Evolutionary conservation across 441 rosid genomes (phyloP), one percentile per base, ranked within the genome.

Genomic region (Gossypium lobatum): DNA sequence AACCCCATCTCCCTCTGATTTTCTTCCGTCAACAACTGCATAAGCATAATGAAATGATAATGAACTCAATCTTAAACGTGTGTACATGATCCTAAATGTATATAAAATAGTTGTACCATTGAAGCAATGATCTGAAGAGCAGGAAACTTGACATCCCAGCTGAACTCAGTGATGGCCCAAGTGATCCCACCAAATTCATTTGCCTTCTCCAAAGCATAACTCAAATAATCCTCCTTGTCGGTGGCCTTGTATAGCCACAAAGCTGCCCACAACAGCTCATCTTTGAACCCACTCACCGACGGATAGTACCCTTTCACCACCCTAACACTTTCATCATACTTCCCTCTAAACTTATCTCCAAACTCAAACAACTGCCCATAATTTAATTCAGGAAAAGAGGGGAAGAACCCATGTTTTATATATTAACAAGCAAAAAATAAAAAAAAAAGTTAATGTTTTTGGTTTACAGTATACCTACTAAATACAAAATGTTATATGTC

Each of bases 131-230:
- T 66, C 70, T 89, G 90, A 54, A 88, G 67, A 57, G 88, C 92
- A 53, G 89, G 88, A 72, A 80, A 89, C 77, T 89, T 89, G 6
- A 88, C 89, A 75, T 89, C 94, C 94, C 94, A 89, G 76, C 94
- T 89, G 72, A 89, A 89, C 77, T 89, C 94, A 34, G 85, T 80
- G 3, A 88, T 86, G 50, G 90, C 79, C 89, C 89, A 85, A 60
- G 85, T 85, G 76, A 77, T 71, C 42, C 87, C 89, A 64, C 89
- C 87, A 60, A 85, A 78, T 48, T 34, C 26, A 55, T 73, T 73
- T 18, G 83, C 87, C 71, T 85, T 88, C 73, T 83, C 82, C 31
- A 85, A 18, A 42, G 75, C 84, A 59, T 80, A 89, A 53, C 69
- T 72, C 65, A 83, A 75, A 57, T 89, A 89, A 4, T 45, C 77